These are phyloP conservation scores for Citrullus amarus DNA, from an alignment of 306 rosid species.

Conservation along the genomic window DNA sequence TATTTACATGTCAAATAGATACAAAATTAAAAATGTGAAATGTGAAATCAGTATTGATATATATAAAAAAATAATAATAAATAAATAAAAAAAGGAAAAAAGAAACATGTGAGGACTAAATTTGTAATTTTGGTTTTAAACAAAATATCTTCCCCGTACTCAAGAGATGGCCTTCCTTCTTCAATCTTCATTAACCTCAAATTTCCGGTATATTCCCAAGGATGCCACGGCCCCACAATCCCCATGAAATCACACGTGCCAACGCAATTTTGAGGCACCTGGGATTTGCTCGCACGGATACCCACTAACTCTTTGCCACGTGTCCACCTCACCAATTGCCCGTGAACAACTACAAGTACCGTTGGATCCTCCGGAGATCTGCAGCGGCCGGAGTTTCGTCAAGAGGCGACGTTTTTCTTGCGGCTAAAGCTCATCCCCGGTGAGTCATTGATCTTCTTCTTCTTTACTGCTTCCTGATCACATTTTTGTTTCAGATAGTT, in stretches of 20 bases:
- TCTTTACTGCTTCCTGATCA: not conserved
- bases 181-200: not conserved
- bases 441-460: not conserved
- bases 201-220: not conserved
- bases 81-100: too few species aligned
- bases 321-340: not conserved
- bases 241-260: not conserved
- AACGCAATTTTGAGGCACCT: not conserved
- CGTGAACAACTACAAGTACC: not conserved
- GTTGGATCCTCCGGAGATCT: not conserved
- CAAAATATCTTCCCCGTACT: not conserved
- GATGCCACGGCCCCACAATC: not conserved
- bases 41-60: too few species aligned
- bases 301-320: slow-evolving; percentile 5
- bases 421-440: not conserved
- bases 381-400: not conserved
- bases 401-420: not conserved
- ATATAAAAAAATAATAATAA: too few species aligned
- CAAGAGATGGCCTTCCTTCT: not conserved
- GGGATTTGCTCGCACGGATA: not conserved
- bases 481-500: not conserved
- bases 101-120: too few species aligned
- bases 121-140: too few species aligned
- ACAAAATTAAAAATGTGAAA: too few species aligned
- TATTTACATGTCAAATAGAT: too few species aligned